Base-by-base conservation (phyloP, 208 protist genomes). In the Crithidia bombi region DNA sequence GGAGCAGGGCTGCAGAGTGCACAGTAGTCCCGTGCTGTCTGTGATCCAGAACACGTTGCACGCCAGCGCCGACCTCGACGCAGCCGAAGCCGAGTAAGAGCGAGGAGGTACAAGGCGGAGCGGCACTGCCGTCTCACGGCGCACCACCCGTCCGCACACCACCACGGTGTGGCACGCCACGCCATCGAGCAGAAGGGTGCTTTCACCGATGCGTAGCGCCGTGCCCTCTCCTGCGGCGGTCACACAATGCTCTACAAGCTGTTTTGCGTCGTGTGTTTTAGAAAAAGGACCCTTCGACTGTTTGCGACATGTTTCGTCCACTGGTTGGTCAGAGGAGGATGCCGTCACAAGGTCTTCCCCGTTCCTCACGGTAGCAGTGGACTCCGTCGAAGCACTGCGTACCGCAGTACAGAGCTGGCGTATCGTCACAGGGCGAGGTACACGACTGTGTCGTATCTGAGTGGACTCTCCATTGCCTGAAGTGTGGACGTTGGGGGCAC, bases 61-160 rank as follows among this genome's bases (percentile, higher is more conserved):
- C 7, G 46, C 51, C 57, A 38, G 6, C 28, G 44, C 0, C n/a
- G 64, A 5, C 49, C 1, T 32, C 2, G 21, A 51, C 10, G 59
- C 5, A 44, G 5, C 39, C 5, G 14, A 2, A n/a, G 23, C 28
- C 38, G 33, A 7, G 32, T 7, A 49, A 26, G 21, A 41, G 21
- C 19, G 15, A 41, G 43, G 51, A 9, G 36, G 28, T 5, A 43
- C 11, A 3, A 3, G 47, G 17, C 15, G 3, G 33, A 77, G 76
- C 7, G 57, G 25, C 6, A 39, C 30, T 15, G 75, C 72, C 3
- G 62, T 63, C 11, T 77, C 59, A n/a, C 36, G 71, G 17, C 75
- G 69, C 50, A 90, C 58, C 10, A 90, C 77, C 26, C 85, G 85
- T 3, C 76, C 85, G 25, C 69, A 78, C n/a, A 90, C 64, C 19